phyloP scores from a whole-genome alignment of 1,139 yeast genomes.

The Blastobotrys persicus region DNA sequence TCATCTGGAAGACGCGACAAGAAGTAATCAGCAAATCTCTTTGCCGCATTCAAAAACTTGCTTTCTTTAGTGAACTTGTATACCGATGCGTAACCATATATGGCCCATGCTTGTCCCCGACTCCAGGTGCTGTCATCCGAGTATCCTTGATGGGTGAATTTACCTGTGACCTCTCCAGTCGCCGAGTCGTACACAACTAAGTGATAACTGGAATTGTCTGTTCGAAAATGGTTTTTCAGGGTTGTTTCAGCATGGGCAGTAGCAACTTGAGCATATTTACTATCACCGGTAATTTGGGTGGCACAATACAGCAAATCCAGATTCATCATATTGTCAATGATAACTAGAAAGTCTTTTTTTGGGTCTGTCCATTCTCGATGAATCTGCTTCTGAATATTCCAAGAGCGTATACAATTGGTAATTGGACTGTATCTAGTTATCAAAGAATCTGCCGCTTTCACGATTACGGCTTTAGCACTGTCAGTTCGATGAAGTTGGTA shows the following conservation, averaged over 20 bases:
- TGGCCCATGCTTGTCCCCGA: conserved; percentile 37
- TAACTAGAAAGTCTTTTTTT: conserved; percentile 32
- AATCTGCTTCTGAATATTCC: conserved; percentile 29
- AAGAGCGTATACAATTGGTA: conserved; percentile 33
- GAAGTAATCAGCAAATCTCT: conserved; percentile 28
- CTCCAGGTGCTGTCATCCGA: conserved; percentile 35
- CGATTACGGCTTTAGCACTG: conserved; percentile 27
- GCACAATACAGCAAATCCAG: conserved; percentile 34
- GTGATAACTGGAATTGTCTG: conserved; percentile 34
- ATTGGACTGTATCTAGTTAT: conserved; percentile 30
- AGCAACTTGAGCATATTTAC: conserved; percentile 31
- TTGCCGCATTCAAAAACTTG: conserved; percentile 32
- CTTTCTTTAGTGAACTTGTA: conserved; percentile 31
- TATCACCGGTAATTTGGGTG: conserved; percentile 33
- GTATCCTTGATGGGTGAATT: conserved; percentile 35
- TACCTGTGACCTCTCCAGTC: conserved; percentile 29
- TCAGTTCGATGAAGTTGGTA: conserved; percentile 24
- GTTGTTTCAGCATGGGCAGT: conserved; percentile 36
- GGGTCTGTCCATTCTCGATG: conserved; percentile 23
- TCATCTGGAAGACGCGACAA: conserved; percentile 23
- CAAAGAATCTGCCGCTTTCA: conserved; percentile 33
- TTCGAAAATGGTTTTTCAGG: conserved; percentile 32
- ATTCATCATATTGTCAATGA: conserved; percentile 39
- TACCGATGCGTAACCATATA: conserved; percentile 32
- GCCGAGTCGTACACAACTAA: conserved; percentile 30